Conservation (phyloP, 805 yeast genomes). For the Yamadazyma sp. region DNA sequence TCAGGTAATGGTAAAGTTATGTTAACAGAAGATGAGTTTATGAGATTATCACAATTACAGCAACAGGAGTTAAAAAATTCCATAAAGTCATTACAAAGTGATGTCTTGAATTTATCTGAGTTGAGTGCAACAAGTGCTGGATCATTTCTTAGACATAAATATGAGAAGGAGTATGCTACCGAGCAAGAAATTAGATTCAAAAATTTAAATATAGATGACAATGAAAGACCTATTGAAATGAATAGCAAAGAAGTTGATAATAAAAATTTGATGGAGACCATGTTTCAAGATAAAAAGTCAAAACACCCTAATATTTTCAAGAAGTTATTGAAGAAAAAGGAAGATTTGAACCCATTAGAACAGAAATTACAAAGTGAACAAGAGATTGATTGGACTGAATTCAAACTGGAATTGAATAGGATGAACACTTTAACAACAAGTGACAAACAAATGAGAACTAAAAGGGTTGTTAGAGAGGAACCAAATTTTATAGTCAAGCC, state of each 20-base stretch:
- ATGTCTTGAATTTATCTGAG: constrained; percentile 54
- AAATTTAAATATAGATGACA: constrained; percentile 21
- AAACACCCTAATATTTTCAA: constrained; percentile 46
- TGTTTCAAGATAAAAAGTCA: constrained; percentile 42
- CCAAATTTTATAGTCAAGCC: constrained; percentile 40
- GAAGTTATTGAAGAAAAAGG: constrained; percentile 32
- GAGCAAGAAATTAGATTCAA: constrained; percentile 21
- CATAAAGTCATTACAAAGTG: constrained; percentile 41
- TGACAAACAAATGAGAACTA: constrained; percentile 70
- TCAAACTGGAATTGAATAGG: constrained; percentile 62
- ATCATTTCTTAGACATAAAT: constrained; percentile 71
- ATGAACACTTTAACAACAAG: constrained; percentile 64
- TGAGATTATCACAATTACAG: constrained; percentile 27
- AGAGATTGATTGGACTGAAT: constrained; percentile 37
- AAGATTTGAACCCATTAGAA: constrained; percentile 27
- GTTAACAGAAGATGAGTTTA: constrained; percentile 25
- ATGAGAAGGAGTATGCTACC: constrained; percentile 34
- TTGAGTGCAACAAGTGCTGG: constrained; percentile 90
- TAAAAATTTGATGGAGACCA: constrained; percentile 34
- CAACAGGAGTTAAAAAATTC: constrained; percentile 39
- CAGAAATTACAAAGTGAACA: constrained; percentile 25
- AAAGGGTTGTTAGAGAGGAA: constrained; percentile 46
- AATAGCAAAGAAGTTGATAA: constrained; percentile 11
- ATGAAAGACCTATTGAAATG: constrained; percentile 10
- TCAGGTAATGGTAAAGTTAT: constrained; percentile 20